Conservation (phyloP, 352 stramenopile species). For the Lagenidium giganteum region DNA sequence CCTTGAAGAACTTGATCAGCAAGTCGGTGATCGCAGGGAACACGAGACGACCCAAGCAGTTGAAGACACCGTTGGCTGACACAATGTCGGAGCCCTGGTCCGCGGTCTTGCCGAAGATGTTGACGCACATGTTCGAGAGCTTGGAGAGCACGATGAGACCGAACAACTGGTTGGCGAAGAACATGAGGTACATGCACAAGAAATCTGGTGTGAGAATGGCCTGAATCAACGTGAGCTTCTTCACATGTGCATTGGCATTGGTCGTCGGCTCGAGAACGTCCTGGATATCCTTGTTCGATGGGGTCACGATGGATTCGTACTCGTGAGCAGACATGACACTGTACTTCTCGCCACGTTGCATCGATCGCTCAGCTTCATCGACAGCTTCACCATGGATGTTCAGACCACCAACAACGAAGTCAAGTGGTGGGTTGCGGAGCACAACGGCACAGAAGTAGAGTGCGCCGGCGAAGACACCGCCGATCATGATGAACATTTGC, state of each 20-base stretch:
- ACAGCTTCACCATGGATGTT: constrained; percentile 52
- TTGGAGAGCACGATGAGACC: constrained; percentile 35
- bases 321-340: constrained; percentile 27
- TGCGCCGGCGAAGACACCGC: constrained; percentile 25
- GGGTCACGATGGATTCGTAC: constrained; percentile 36
- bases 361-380: constrained; percentile 16
- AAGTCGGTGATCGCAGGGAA: constrained; percentile 39
- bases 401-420: constrained; percentile 36
- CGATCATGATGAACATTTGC: constrained; percentile 45
- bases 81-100: constrained; percentile 31
- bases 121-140: constrained; percentile 39
- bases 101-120: constrained; percentile 36
- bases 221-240: constrained; percentile 33
- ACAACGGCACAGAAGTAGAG: constrained; percentile 42
- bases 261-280: constrained; percentile 13
- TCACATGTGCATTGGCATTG: constrained; percentile 20
- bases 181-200: constrained; percentile 38
- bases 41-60: constrained; percentile 37
- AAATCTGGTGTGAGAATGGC: constrained; percentile 30
- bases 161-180: constrained; percentile 31
- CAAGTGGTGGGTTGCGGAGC: constrained; percentile 36
- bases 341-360: constrained; percentile 25
- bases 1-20: constrained; percentile 29
- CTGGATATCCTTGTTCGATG: constrained; percentile 19
- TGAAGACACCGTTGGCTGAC: constrained; percentile 48